Percentiles rank a stretch among this genome's conserved stretches.
These are phyloP conservation scores for Gnomoniopsis smithogilvyi DNA, from an alignment of 2,329 filamentous ascomycete species.

Conservation along the genomic window DNA sequence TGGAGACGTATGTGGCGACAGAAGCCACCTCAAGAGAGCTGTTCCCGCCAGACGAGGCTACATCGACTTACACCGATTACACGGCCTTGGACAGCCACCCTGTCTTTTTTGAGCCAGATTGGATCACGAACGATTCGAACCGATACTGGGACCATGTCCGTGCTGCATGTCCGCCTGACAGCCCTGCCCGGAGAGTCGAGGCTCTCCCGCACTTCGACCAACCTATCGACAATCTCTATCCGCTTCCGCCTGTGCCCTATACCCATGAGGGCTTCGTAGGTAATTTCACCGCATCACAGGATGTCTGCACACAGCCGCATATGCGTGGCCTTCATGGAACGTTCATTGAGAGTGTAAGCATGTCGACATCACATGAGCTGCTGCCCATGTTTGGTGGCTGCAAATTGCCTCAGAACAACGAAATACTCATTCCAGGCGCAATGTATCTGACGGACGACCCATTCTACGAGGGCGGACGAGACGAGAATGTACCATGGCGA, in stretches of 20 bases:
- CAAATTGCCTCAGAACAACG: conserved; percentile 58
- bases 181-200: conserved; percentile 38
- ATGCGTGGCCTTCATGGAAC: conserved; percentile 47
- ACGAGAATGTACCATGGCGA: conserved; percentile 54
- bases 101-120: conserved; percentile 40
- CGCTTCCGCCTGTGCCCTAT: conserved; percentile 23
- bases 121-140: conserved; percentile 43
- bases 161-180: conserved; percentile 54
- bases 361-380: conserved; percentile 47
- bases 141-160: conserved; percentile 58
- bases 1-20: conserved; percentile 45
- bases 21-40: conserved; percentile 44
- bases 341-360: conserved; percentile 47
- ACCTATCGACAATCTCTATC: conserved; percentile 16
- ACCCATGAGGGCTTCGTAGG: conserved; percentile 43
- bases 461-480: conserved; percentile 54
- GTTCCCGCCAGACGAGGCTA: conserved; percentile 39
- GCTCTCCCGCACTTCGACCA: conserved; percentile 33
- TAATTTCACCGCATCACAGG: conserved; percentile 53
- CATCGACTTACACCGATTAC: conserved; percentile 40
- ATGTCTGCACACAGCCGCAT: conserved; percentile 54
- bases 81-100: conserved; percentile 22
- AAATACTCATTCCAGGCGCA: conserved; percentile 58
- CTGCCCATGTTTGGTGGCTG: conserved; percentile 58
- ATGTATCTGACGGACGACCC: conserved; percentile 60